Evolutionary conservation across 2,329 filamentous ascomycete genomes (phyloP).

Genomic region (Lecanicillium sp.): DNA sequence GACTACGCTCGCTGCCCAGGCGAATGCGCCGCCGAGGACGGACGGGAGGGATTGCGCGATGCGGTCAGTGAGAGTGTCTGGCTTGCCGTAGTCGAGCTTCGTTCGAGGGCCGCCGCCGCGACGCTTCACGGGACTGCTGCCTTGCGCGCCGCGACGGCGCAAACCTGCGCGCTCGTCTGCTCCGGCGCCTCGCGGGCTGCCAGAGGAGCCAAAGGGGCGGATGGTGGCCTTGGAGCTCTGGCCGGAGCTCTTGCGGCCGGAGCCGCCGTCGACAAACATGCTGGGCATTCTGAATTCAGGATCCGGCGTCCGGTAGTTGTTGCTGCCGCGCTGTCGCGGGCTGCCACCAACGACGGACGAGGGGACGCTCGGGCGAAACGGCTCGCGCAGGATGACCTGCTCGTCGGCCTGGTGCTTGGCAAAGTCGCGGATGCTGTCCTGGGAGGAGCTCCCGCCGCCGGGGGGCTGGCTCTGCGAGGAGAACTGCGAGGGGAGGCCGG

Average conservation of each 20-base stretch:
- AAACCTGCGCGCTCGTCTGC: conserved; percentile 14
- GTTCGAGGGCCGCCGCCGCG: conserved; percentile 12
- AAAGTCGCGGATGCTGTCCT: conserved; percentile 50
- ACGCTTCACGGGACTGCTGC: conserved; percentile 18
- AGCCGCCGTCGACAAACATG: conserved; percentile 30
- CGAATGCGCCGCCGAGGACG: conserved; percentile 29
- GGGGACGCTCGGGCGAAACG: conserved; percentile 47
- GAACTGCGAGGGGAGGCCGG: conserved; percentile 37
- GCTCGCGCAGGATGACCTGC: conserved; percentile 44
- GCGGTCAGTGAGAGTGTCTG: conserved; percentile 8
- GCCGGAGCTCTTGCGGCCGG: conserved; percentile 24
- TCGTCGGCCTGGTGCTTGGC: conserved; percentile 46
- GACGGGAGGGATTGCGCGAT: conserved; percentile 25
- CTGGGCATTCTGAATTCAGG: conserved; percentile 47
- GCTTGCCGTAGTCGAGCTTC: conserved; percentile 12
- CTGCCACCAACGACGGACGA: conserved; percentile 17
- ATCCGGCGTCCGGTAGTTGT: conserved; percentile 33
- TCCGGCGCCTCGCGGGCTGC: conserved; percentile 15
- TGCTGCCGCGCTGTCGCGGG: conserved; percentile 10
- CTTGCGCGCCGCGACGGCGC: conserved; percentile 18
- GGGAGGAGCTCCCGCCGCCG: conserved; percentile 35
- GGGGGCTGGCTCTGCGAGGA: conserved; percentile 30
- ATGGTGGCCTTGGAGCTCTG: conserved; percentile 24
- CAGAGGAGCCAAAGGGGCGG: conserved; percentile 17
- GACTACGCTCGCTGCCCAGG: conserved; percentile 49